These are phyloP conservation scores for Venturia effusa DNA, from an alignment of 2,329 filamentous ascomycete genomes.

Conservation along the genomic window DNA sequence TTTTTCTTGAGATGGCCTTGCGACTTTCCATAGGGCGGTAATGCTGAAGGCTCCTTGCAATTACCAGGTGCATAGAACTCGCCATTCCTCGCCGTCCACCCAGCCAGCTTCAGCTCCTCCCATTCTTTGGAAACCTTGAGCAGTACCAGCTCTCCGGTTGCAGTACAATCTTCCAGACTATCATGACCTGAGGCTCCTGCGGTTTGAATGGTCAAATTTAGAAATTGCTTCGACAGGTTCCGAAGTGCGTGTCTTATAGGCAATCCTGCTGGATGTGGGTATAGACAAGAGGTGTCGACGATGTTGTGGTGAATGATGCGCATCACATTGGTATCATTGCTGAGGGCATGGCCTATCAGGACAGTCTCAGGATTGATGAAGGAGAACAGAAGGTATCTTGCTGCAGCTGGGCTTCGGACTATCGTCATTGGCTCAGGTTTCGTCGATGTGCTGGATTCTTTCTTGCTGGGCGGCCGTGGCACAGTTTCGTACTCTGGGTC, in stretches of 20 bases:
- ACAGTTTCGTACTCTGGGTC: constrained; percentile 14
- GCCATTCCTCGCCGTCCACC: constrained; percentile 44
- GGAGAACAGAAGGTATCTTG: constrained; percentile 66
- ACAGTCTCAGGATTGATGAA: constrained; percentile 68
- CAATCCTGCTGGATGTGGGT: constrained; percentile 63
- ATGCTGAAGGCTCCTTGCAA: neutral
- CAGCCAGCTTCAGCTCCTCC: constrained; percentile 52
- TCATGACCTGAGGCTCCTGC: constrained; percentile 66
- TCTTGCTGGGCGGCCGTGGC: constrained; percentile 3
- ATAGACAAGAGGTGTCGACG: constrained; percentile 78
- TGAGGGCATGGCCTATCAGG: constrained; percentile 83
- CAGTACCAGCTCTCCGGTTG: constrained; percentile 76
- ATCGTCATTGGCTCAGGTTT: constrained; percentile 45
- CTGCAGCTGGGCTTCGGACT: constrained; percentile 62
- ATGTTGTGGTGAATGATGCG: constrained; percentile 77
- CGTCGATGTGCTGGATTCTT: constrained; percentile 14
- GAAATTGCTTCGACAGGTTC: constrained; percentile 54
- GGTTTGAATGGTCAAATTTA: constrained; percentile 70
- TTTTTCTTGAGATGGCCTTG: constrained; percentile 1
- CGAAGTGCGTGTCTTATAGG: constrained; percentile 73
- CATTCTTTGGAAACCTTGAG: constrained; percentile 61
- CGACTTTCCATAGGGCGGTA: constrained; percentile 5
- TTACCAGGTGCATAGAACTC: constrained; percentile 20
- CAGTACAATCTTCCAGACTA: constrained; percentile 80
- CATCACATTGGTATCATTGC: constrained; percentile 84